Percentiles rank a stretch among this genome's conserved stretches.
Evolutionary conservation across 345 rosid genomes (phyloP).

Genomic region (Heritiera fomes): DNA sequence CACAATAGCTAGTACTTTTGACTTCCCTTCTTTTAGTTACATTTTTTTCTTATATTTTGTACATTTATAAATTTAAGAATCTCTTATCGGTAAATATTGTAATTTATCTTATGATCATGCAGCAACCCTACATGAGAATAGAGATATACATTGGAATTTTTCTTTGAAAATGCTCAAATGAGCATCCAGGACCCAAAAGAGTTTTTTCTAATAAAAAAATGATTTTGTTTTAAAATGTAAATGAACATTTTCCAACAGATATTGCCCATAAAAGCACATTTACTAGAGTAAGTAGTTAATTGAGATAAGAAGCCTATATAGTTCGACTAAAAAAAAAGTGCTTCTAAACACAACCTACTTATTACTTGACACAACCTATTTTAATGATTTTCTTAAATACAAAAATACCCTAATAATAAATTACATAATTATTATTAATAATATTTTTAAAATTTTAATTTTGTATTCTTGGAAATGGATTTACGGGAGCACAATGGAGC

Average conservation of each 20-base stretch:
- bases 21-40: not conserved
- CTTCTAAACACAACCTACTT: no score
- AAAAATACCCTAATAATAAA: no score
- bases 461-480: no score
- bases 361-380: no score
- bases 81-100: not conserved
- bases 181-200: not conserved
- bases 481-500: no score
- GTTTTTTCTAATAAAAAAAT: not conserved
- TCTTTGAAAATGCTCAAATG: not conserved
- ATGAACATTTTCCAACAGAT: not conserved
- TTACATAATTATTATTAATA: no score
- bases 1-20: not conserved
- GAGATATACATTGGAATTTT: not conserved
- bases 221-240: not conserved
- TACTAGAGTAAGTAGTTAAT: not conserved
- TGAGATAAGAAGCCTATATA: not conserved
- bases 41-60: not conserved
- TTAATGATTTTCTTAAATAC: no score
- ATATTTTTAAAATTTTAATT: no score
- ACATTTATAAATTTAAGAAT: not conserved
- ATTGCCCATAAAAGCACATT: not conserved
- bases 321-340: not conserved
- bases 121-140: not conserved
- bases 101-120: not conserved